Percentiles rank a stretch among this genome's conserved stretches.
Conservation (phyloP, 805 yeast species). For the Pichia gijzeniarum region DNA sequence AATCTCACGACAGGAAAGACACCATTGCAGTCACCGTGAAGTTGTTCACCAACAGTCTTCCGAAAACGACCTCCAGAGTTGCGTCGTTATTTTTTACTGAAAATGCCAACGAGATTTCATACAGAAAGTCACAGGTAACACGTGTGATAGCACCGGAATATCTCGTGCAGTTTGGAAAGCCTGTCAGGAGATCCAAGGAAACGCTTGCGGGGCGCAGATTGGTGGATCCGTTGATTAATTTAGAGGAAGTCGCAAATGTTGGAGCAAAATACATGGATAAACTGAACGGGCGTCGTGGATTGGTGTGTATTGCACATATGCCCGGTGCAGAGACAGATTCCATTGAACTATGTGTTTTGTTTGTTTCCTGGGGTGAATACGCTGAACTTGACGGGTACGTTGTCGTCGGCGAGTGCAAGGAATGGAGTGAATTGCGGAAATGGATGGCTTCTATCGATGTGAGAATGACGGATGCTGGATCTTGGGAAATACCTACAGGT, state of each 20-base stretch:
- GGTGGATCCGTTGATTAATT: constrained; percentile 10
- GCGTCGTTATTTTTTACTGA: neutral
- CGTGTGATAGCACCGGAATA: constrained; percentile 27
- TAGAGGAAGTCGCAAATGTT: constrained; percentile 4
- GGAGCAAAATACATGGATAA: constrained; percentile 1
- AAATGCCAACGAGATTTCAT: neutral
- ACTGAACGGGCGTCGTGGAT: constrained; percentile 7
- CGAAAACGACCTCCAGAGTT: constrained; percentile 6
- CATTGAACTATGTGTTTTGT: constrained; percentile 22
- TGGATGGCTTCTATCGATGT: constrained; percentile 15
- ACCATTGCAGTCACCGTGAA: constrained; percentile 7
- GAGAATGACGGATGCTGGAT: constrained; percentile 4
- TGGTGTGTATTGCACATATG: constrained; percentile 17
- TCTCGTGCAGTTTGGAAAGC: constrained; percentile 22
- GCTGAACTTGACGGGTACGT: constrained; percentile 15
- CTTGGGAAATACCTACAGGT: constrained; percentile 11
- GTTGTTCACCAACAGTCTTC: constrained; percentile 7
- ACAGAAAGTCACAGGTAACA: constrained; percentile 18
- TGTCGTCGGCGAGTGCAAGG: constrained; percentile 22
- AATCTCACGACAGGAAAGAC: neutral
- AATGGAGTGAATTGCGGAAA: constrained; percentile 7
- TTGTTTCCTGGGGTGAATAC: constrained; percentile 17
- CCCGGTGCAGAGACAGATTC: constrained; percentile 1
- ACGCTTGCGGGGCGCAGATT: neutral
- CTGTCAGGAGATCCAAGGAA: constrained; percentile 10